Percentiles rank a stretch among this genome's conserved stretches.
Conservation (phyloP, 495 filamentous ascomycete genomes). For the Clavariopsis aquatica region DNA sequence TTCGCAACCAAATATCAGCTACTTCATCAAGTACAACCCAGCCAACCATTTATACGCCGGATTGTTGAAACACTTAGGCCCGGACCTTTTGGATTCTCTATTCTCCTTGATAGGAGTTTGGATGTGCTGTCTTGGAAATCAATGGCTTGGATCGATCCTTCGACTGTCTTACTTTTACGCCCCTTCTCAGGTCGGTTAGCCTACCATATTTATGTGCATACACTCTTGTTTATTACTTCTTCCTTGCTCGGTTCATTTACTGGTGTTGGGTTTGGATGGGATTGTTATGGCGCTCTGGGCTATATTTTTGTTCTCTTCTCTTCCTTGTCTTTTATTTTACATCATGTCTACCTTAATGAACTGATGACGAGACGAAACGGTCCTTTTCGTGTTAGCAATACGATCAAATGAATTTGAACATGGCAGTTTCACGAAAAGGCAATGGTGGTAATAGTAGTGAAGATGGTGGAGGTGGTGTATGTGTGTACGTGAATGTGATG, state of each 20-base stretch:
- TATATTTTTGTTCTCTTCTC: background rate
- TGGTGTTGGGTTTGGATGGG: background rate
- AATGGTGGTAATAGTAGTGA: no score
- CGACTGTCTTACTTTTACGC: background rate
- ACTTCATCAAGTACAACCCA: background rate
- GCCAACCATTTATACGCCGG: background rate
- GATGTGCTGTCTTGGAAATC: background rate
- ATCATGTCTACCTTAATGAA: background rate
- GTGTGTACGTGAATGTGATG: background rate
- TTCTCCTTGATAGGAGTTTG: background rate
- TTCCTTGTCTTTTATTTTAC: background rate
- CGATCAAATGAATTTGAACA: background rate
- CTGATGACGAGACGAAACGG: background rate
- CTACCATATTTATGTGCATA: slow-evolving; percentile 5
- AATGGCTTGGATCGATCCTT: background rate
- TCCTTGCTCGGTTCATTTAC: background rate
- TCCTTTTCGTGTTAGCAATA: no score
- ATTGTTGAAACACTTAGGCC: background rate
- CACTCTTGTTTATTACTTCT: background rate
- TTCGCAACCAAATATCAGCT: background rate
- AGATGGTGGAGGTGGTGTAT: background rate
- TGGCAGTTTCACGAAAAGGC: background rate
- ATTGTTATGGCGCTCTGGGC: background rate
- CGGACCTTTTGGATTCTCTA: background rate
- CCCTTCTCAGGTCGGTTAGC: background rate